Percentiles rank a stretch among this genome's conserved stretches.
Evolutionary conservation across 257 asterid species (phyloP).

Genomic region (Lycium ferocissimum): DNA sequence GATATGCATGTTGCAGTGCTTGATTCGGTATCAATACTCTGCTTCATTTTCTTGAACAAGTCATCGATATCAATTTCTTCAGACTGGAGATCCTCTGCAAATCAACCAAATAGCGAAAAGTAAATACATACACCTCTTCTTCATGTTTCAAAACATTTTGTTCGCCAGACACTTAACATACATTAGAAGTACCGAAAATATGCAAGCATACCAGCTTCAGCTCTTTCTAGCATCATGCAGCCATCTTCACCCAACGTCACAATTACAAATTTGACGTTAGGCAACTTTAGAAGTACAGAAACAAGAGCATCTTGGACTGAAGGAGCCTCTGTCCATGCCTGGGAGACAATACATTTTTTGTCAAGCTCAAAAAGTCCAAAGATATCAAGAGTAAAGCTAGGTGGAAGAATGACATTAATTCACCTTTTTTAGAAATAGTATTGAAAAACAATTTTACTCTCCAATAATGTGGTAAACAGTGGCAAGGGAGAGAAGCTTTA

Average conservation of each 20-base stretch:
- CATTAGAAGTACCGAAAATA: not conserved
- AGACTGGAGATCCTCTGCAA: conserved; percentile 56
- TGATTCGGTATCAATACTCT: conserved; percentile 48
- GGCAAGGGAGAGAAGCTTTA: not conserved
- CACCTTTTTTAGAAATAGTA: not conserved
- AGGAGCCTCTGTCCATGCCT: conserved; percentile 70
- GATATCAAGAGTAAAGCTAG: not conserved
- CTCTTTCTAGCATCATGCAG: conserved; percentile 62
- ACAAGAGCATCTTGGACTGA: conserved; percentile 81
- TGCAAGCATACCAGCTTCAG: conserved; percentile 44
- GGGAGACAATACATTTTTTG: conserved; percentile 28
- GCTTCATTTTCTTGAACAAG: conserved; percentile 62
- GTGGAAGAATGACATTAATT: not conserved
- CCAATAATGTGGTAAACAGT: not conserved
- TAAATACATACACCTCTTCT: not conserved
- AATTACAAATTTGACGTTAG: conserved; percentile 56
- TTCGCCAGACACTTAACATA: not conserved
- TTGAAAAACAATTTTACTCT: not conserved
- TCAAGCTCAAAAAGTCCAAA: not conserved
- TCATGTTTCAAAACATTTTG: not conserved
- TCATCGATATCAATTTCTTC: conserved; percentile 77
- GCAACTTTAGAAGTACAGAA: conserved; percentile 75
- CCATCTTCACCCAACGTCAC: conserved; percentile 70
- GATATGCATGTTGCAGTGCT: conserved; percentile 65
- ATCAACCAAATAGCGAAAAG: not conserved